Conservation (phyloP, 2,329 filamentous ascomycete genomes). For the Ascochyta fabae region DNA sequence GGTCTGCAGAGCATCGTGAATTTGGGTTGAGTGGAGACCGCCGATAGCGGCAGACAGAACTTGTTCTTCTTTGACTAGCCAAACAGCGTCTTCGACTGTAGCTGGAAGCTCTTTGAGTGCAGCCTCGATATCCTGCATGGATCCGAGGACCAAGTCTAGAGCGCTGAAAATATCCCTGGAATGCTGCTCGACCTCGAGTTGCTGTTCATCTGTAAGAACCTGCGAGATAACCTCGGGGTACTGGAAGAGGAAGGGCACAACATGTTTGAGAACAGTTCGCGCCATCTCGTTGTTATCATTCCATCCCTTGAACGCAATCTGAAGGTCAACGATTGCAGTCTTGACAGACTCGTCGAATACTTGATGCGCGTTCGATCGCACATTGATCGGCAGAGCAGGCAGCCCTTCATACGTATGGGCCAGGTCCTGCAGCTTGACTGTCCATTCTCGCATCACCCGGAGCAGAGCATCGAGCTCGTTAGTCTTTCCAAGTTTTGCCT, state of each 20-base stretch:
- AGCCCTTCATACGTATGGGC: constrained; percentile 25
- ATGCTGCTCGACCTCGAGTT: constrained; percentile 52
- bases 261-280: constrained; percentile 60
- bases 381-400: constrained; percentile 35
- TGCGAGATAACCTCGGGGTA: constrained; percentile 9
- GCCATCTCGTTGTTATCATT: constrained; percentile 32
- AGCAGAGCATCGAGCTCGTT: constrained; percentile 36
- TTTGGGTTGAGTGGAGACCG: constrained; percentile 64
- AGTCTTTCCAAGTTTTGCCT: constrained; percentile 67
- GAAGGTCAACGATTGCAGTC: constrained; percentile 24
- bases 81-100: constrained; percentile 67
- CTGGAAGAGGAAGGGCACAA: constrained; percentile 67
- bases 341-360: constrained; percentile 22
- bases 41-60: constrained; percentile 55
- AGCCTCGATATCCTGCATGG: constrained; percentile 74
- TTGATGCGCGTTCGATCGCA: constrained; percentile 30
- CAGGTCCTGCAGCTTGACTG: constrained; percentile 23
- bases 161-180: constrained; percentile 66
- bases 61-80: constrained; percentile 63
- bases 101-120: constrained; percentile 61
- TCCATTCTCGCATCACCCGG: constrained; percentile 35
- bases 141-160: constrained; percentile 79
- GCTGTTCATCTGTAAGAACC: constrained; percentile 5
- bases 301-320: constrained; percentile 25
- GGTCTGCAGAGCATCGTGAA: constrained; percentile 56